phyloP scores from a whole-genome alignment of 1,284 basidiomycete genomes.

The Tremellales sp. region DNA sequence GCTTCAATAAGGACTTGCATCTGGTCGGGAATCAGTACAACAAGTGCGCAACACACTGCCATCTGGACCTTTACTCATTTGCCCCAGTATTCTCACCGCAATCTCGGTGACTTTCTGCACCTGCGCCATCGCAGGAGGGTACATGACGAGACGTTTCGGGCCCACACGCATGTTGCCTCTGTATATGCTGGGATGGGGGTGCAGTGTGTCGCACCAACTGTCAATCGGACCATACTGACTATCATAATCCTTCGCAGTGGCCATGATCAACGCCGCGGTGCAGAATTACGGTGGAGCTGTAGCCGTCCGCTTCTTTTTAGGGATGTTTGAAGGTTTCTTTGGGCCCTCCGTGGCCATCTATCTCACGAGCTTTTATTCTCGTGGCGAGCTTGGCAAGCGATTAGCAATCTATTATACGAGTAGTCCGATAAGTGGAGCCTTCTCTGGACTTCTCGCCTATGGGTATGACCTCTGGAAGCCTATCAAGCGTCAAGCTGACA shows the following conservation, averaged over 20 bases:
- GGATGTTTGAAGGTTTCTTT: slow-evolving; percentile 12
- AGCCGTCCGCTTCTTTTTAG: slow-evolving; percentile 3
- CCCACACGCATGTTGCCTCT: slow-evolving; percentile 14
- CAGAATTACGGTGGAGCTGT: slow-evolving; percentile 7
- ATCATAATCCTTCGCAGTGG: too few relatives aligned
- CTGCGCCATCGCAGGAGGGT: slow-evolving; percentile 10
- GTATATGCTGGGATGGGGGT: slow-evolving; percentile 22
- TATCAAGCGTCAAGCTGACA: too few relatives aligned
- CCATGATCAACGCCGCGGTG: slow-evolving; percentile 18
- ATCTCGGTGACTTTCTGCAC: slow-evolving; percentile 16
- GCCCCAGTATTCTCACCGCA: slow-evolving; percentile 12
- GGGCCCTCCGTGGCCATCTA: slow-evolving; percentile 12
- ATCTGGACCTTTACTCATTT: neutral
- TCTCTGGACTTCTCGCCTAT: slow-evolving; percentile 50
- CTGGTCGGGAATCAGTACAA: slow-evolving; percentile 10
- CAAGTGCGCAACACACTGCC: neutral
- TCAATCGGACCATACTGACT: too few relatives aligned
- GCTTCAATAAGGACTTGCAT: slow-evolving; percentile 5
- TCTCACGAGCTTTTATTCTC: slow-evolving; percentile 49
- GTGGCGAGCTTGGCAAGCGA: slow-evolving; percentile 54
- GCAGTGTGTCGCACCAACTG: too few relatives aligned
- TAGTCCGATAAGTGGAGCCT: slow-evolving; percentile 33
- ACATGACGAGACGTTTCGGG: slow-evolving; percentile 16
- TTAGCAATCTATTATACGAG: slow-evolving; percentile 54
- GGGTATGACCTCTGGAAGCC: too few relatives aligned